phyloP scores from a whole-genome alignment of 345 rosid genomes.

The Litchi chinensis region DNA sequence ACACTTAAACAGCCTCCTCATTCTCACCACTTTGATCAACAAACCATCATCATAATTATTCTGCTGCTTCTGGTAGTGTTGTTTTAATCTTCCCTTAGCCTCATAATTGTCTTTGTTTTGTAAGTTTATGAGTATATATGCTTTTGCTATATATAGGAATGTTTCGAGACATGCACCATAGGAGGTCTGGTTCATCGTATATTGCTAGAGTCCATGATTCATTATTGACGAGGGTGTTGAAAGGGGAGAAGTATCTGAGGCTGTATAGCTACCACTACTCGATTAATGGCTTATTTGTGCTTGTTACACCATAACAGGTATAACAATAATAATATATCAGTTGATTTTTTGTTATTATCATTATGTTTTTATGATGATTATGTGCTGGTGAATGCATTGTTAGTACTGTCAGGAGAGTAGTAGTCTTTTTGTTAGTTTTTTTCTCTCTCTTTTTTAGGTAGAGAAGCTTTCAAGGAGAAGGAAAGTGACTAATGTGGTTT shows the following conservation, averaged over 20 bases:
- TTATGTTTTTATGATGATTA: conserved; percentile 27
- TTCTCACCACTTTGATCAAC: conserved; percentile 44
- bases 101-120: not conserved
- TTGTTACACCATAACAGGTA: conserved; percentile 87
- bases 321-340: conserved; percentile 23
- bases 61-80: conserved; percentile 35
- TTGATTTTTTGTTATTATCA: conserved; percentile 17
- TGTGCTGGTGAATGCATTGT: conserved; percentile 24
- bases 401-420: conserved; percentile 21
- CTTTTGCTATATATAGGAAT: conserved; percentile 43
- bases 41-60: conserved; percentile 22
- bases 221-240: conserved; percentile 59
- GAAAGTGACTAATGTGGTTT: conserved; percentile 82
- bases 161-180: conserved; percentile 49
- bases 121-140: not conserved
- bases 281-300: conserved; percentile 89
- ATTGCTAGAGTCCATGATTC: conserved; percentile 80
- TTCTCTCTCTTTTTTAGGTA: conserved; percentile 41
- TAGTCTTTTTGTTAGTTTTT: conserved; percentile 4
- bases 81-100: not conserved
- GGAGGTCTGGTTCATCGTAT: conserved; percentile 50
- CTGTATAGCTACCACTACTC: conserved; percentile 93
- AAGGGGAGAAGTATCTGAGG: conserved; percentile 84
- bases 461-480: conserved; percentile 60
- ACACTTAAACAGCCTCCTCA: conserved; percentile 69